Evolutionary conservation across 2,329 filamentous ascomycete genomes (phyloP).

Genomic region (Seiridium unicorne): DNA sequence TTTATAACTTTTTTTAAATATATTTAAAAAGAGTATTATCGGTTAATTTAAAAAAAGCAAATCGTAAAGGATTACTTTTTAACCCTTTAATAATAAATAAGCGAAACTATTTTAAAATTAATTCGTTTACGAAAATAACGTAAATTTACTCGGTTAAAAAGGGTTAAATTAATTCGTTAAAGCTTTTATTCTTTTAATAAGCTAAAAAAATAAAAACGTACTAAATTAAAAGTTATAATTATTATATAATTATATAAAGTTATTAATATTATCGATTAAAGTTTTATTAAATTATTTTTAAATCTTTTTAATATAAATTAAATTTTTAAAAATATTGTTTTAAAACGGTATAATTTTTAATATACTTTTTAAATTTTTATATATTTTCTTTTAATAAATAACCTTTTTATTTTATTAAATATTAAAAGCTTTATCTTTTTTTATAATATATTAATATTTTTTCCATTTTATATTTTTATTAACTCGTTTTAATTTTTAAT

Average conservation of each 20-base stretch:
- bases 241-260: background rate
- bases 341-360: background rate
- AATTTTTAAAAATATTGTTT: background rate
- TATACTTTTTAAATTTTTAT: too few relatives aligned
- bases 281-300: slow-evolving; percentile 7
- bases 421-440: slow-evolving; percentile 11
- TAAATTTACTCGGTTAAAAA: background rate
- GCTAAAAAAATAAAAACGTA: slow-evolving; percentile 9
- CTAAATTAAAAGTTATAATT: slow-evolving; percentile 9
- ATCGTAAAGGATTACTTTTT: too few relatives aligned
- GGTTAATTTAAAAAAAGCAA: too few relatives aligned
- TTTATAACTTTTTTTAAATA: too few relatives aligned
- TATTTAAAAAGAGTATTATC: too few relatives aligned
- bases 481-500: slow-evolving; percentile 7
- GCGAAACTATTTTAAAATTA: too few relatives aligned
- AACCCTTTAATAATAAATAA: background rate
- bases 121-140: background rate
- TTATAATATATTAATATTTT: slow-evolving; percentile 7
- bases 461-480: slow-evolving; percentile 10
- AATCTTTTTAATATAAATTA: slow-evolving; percentile 8
- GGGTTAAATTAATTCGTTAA: background rate
- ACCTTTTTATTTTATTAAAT: slow-evolving; percentile 9
- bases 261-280: background rate
- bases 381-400: slow-evolving; percentile 5
- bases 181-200: slow-evolving; percentile 8